These are phyloP conservation scores for Nigrospora osmanthi DNA, from an alignment of 2,329 filamentous ascomycete species.

Conservation along the genomic window DNA sequence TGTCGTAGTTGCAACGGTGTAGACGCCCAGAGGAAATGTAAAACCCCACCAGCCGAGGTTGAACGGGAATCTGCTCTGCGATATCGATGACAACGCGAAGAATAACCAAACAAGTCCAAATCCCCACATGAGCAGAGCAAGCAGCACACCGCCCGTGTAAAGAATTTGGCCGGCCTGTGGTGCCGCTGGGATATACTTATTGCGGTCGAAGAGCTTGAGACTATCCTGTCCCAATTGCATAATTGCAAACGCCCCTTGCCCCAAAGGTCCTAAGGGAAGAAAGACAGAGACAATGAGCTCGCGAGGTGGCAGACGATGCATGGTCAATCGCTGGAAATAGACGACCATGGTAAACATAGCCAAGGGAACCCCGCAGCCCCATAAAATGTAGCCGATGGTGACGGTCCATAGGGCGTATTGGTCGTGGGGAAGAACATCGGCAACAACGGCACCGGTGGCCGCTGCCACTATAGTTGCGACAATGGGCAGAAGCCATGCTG, in stretches of 20 bases:
- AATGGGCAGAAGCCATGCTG: slow-evolving; percentile 38
- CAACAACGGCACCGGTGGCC: slow-evolving; percentile 56
- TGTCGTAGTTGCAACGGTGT: slow-evolving; percentile 13
- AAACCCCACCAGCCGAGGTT: slow-evolving; percentile 31
- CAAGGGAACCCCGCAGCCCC: slow-evolving; percentile 48
- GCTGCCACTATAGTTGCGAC: slow-evolving; percentile 56
- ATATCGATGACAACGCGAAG: slow-evolving; percentile 20
- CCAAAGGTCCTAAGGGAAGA: slow-evolving; percentile 53
- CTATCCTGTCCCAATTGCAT: slow-evolving; percentile 34
- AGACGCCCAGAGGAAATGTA: slow-evolving; percentile 28
- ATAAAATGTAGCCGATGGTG: slow-evolving; percentile 57
- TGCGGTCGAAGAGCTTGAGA: slow-evolving; percentile 26
- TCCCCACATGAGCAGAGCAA: slow-evolving; percentile 24
- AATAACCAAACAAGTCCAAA: slow-evolving; percentile 24
- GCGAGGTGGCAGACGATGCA: neutral
- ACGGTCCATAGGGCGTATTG: slow-evolving; percentile 53
- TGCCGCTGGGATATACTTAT: slow-evolving; percentile 6
- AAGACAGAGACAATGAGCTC: slow-evolving; percentile 57
- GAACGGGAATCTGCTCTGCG: slow-evolving; percentile 25
- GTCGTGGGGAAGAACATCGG: slow-evolving; percentile 42
- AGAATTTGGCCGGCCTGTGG: slow-evolving; percentile 41
- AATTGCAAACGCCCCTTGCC: slow-evolving; percentile 50
- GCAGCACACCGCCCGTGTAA: slow-evolving; percentile 41
- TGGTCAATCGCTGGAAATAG: slow-evolving; percentile 46
- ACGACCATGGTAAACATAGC: slow-evolving; percentile 47